Evolutionary conservation across 192 early-diverging fungal genomes (phyloP).

Genomic region (Chytriomyces confervae): DNA sequence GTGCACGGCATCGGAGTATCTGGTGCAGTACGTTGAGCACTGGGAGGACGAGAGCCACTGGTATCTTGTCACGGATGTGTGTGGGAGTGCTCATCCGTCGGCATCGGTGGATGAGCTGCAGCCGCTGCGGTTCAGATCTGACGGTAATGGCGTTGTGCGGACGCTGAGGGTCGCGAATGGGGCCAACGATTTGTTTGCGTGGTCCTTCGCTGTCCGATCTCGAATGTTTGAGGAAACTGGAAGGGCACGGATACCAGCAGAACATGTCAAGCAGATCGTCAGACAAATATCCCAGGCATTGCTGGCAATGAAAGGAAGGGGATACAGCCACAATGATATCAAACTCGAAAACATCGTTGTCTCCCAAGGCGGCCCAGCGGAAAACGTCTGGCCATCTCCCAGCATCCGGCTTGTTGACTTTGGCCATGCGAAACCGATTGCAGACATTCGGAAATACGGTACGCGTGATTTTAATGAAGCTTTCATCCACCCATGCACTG

Average conservation of each 20-base stretch:
- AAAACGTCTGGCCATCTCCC: not conserved
- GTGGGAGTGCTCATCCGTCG: not conserved
- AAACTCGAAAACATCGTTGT: slow-evolving; percentile 66
- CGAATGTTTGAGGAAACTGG: not conserved
- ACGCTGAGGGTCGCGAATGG: slow-evolving; percentile 11
- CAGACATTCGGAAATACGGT: not conserved
- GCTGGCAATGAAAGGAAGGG: slow-evolving; percentile 46
- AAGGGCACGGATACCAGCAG: slow-evolving; percentile 2
- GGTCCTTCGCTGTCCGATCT: not conserved
- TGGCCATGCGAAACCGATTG: slow-evolving; percentile 13
- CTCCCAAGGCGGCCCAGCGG: not conserved
- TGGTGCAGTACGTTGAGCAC: not conserved
- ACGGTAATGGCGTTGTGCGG: not conserved
- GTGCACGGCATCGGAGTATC: not conserved
- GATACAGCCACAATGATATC: slow-evolving; percentile 61
- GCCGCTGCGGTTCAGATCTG: not conserved
- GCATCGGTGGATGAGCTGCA: not conserved
- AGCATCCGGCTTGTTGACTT: slow-evolving; percentile 23
- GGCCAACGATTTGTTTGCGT: slow-evolving; percentile 11
- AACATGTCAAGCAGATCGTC: slow-evolving; percentile 38
- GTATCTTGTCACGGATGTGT: slow-evolving; percentile 37
- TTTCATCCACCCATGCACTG: too few relatives aligned
- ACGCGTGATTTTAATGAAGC: not conserved
- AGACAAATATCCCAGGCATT: slow-evolving; percentile 48
- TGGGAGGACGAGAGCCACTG: slow-evolving; percentile 25